Evolutionary conservation across 345 rosid species (phyloP), one percentile per base, ranked within the genome.

Genomic region (Acer negundo): DNA sequence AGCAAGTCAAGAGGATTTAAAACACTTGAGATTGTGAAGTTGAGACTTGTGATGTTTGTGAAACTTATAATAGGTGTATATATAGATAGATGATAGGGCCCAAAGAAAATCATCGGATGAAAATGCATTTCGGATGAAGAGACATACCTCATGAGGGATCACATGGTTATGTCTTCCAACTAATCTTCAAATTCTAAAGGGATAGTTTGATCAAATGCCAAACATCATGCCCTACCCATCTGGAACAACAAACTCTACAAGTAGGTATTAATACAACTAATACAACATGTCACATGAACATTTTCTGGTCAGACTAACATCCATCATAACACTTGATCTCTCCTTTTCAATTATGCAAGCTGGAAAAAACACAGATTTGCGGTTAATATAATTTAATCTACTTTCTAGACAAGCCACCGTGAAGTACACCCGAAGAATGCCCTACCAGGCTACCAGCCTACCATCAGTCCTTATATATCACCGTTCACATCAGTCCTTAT

Each of bases 131-230:
- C 10, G n/a, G 35, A 68, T 62, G 56, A 42, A 42, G 11, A 42
- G 11, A 42, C 46, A 42, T 8, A 9, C 1, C 49, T 44, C 44
- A 61, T 7, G 79, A 71, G 42, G 62, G 49, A 64, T 78, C 82
- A 76, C 85, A 76, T 80, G 82, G 80, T 64, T 53, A 58, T 82
- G 84, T 78, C 75, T 78, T 64, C 74, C 28, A 70, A 59, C 68
- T 77, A 49, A 66, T 74, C 35, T 22, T 44, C 68, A 62, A 42
- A 58, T 20, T 51, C 23, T 67, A 19, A 22, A 3, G 49, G 15
- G 12, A 35, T 35, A 47, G 10, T 9, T 31, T 20, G 42, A 59
- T 23, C 26, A 17, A 38, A 44, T 40, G 24, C 31, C 19, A 44
- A 20, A 66, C 51, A 72, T 40, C 3, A 2, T 35, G 31, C 44